These are phyloP conservation scores for Trichoderma sp. DNA, from an alignment of 2,329 filamentous ascomycete genomes.

Conservation along the genomic window DNA sequence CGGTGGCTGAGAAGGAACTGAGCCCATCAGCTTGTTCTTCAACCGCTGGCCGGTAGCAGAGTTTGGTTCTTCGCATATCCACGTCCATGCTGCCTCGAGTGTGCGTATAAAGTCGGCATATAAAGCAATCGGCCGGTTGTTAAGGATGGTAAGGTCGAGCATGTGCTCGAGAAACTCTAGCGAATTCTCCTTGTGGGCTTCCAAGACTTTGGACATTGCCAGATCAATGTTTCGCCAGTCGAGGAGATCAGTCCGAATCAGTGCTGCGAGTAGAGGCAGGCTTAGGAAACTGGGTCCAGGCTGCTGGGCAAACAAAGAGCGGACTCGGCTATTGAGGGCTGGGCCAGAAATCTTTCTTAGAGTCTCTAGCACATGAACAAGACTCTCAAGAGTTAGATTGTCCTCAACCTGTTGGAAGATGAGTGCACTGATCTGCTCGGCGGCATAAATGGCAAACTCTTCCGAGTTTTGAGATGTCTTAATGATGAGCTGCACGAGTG, in stretches of 20 bases:
- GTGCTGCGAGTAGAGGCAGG: constrained; percentile 54
- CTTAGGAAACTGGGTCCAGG: constrained; percentile 54
- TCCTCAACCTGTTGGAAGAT: constrained; percentile 55
- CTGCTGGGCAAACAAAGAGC: constrained; percentile 55
- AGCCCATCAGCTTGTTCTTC: constrained; percentile 56
- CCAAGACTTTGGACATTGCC: constrained; percentile 69
- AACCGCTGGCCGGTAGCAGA: constrained; percentile 65
- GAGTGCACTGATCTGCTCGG: constrained; percentile 56
- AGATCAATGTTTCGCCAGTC: constrained; percentile 65
- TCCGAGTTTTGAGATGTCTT: constrained; percentile 60
- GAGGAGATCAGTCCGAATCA: constrained; percentile 58
- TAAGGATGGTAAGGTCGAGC: constrained; percentile 74
- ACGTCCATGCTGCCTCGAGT: constrained; percentile 74
- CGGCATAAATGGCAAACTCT: constrained; percentile 56
- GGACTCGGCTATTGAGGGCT: constrained; percentile 52
- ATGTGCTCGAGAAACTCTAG: constrained; percentile 78
- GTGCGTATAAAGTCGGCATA: constrained; percentile 84
- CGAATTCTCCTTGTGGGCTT: constrained; percentile 66
- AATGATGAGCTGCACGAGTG: constrained; percentile 59
- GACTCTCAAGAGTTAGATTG: constrained; percentile 56
- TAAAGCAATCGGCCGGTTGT: constrained; percentile 71
- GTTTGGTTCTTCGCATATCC: constrained; percentile 71
- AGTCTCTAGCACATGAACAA: constrained; percentile 60
- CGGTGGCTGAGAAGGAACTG: constrained; percentile 38
- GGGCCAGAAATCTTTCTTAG: constrained; percentile 58